phyloP scores from a whole-genome alignment of 2,329 filamentous ascomycete genomes.

The Talaromyces amestolkiae region DNA sequence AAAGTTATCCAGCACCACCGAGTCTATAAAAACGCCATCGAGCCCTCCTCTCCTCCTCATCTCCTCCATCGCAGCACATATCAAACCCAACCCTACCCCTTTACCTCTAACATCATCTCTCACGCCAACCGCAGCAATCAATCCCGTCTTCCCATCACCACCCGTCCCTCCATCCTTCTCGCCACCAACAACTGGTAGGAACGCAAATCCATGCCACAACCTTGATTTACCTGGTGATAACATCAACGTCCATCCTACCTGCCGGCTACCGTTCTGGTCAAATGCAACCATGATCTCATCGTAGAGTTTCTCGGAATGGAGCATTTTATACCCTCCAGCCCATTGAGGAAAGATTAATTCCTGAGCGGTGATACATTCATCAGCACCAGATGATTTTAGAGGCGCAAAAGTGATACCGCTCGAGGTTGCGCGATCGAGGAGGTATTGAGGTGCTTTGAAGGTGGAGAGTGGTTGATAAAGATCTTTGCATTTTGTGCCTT shows the following conservation, averaged over 20 bases:
- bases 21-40: conserved; percentile 14
- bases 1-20: conserved; percentile 4
- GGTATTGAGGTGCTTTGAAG: conserved; percentile 9
- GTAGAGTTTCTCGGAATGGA: not conserved
- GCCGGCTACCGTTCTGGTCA: not conserved
- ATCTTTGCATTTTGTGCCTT: conserved; percentile 5
- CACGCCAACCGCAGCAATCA: conserved; percentile 14
- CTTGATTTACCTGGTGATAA: conserved; percentile 9
- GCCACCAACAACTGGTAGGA: conserved; percentile 7
- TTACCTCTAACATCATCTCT: conserved; percentile 9
- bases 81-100: conserved; percentile 10
- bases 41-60: conserved; percentile 8
- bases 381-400: not conserved
- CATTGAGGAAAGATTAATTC: conserved; percentile 13
- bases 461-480: conserved; percentile 8
- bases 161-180: not conserved
- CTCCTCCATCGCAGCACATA: conserved; percentile 16
- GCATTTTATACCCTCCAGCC: not conserved
- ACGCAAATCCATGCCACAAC: conserved; percentile 10
- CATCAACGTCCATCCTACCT: conserved; percentile 15
- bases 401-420: conserved; percentile 11
- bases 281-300: conserved; percentile 16
- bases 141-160: not conserved
- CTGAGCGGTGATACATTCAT: conserved; percentile 10
- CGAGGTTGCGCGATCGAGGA: conserved; percentile 7